Conservation (phyloP, 306 rosid genomes). For the Trichosanthes cucumerina region DNA sequence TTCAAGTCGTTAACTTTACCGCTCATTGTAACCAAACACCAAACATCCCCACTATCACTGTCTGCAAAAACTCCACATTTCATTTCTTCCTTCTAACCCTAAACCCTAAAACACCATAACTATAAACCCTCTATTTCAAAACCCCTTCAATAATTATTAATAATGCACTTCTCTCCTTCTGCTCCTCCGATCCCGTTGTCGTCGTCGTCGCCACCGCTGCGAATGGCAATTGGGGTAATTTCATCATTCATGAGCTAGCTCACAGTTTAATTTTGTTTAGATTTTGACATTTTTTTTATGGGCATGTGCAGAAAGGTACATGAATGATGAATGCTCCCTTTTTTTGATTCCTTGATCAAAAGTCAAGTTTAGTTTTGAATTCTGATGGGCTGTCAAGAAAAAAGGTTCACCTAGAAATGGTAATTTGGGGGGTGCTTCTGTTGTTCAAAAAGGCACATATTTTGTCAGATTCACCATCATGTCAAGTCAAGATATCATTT, state of each 20-base stretch:
- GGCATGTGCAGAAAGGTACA: constrained; percentile 5
- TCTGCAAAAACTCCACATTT: constrained; percentile 20
- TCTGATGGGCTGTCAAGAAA: not conserved
- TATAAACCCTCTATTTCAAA: not conserved
- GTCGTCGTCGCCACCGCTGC: not conserved
- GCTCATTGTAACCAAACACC: constrained; percentile 25
- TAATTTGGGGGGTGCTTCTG: not conserved
- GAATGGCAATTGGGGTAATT: not conserved
- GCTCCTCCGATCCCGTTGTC: not conserved
- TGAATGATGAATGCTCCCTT: not conserved
- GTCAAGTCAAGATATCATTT: not conserved
- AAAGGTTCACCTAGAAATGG: not conserved
- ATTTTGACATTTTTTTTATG: not conserved
- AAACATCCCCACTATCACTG: constrained; percentile 61
- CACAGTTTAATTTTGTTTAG: not conserved
- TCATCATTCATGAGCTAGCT: not conserved
- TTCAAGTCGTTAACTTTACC: constrained; percentile 65
- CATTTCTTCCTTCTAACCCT: not conserved
- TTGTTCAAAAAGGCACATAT: not conserved
- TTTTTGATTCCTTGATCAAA: not conserved
- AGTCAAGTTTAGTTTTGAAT: constrained; percentile 1
- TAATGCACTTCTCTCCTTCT: not conserved
- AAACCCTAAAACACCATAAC: not conserved
- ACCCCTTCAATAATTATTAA: not conserved
- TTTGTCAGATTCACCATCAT: constrained; percentile 4